A percentile compares a stretch with the other conserved stretches of the same genome.
Evolutionary conservation across 1,284 basidiomycete genomes (phyloP).

Genomic region (Fomitopsis schrenkii): DNA sequence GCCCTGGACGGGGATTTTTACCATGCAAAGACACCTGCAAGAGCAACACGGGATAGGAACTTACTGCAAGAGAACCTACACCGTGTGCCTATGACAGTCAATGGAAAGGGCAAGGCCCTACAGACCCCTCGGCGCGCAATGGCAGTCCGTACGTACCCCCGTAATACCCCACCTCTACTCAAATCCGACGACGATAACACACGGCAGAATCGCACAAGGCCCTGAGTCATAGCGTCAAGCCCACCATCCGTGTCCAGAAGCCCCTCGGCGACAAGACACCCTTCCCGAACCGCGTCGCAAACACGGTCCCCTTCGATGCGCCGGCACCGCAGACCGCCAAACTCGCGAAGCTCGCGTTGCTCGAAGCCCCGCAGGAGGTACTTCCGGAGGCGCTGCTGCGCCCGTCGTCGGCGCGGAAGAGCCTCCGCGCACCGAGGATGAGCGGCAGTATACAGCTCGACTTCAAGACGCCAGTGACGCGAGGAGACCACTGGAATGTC

Average conservation of each 20-base stretch:
- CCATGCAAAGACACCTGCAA: constrained; percentile 50
- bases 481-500: constrained; percentile 71
- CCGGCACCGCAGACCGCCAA: constrained; percentile 27
- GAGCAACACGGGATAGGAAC: constrained; percentile 34
- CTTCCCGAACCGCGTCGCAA: constrained; percentile 47
- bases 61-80: constrained; percentile 52
- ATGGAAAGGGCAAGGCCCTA: constrained; percentile 39
- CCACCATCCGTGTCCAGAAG: constrained; percentile 25
- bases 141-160: constrained; percentile 15
- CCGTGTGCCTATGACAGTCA: constrained; percentile 32
- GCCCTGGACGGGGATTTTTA: constrained; percentile 25
- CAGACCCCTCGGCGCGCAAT: constrained; percentile 31
- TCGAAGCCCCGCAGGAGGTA: constrained; percentile 21
- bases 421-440: constrained; percentile 30
- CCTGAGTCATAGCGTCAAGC: constrained; percentile 16
- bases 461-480: constrained; percentile 67
- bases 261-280: constrained; percentile 57
- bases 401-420: constrained; percentile 58
- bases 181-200: background rate
- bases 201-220: constrained; percentile 19
- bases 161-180: too few species aligned
- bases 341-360: constrained; percentile 29
- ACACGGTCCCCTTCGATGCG: constrained; percentile 19
- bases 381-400: constrained; percentile 39
- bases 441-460: constrained; percentile 16